These are phyloP conservation scores for Xylariales sp. DNA, from an alignment of 2,329 filamentous ascomycete species.

Conservation along the genomic window DNA sequence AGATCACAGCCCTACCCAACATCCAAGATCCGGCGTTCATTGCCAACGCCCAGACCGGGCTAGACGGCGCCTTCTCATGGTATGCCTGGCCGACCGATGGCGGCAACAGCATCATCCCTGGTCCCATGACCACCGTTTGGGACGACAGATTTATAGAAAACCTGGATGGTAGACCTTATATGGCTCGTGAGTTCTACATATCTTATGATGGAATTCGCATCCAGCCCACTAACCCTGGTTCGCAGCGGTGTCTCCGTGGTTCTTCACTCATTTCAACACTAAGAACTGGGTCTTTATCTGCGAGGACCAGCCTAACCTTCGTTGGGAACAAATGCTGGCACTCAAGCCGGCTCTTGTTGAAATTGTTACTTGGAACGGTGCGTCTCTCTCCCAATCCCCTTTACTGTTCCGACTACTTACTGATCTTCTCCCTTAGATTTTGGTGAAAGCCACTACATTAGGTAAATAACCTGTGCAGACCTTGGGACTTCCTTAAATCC, in stretches of 20 bases:
- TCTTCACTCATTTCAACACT: constrained; percentile 33
- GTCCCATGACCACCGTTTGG: constrained; percentile 32
- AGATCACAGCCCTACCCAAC: constrained; percentile 32
- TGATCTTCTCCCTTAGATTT: constrained; percentile 12
- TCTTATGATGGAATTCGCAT: no score
- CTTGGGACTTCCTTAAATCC: background rate
- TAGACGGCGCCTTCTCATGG: constrained; percentile 35
- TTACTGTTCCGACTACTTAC: no score
- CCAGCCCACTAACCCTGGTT: background rate
- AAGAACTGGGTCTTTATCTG: constrained; percentile 37
- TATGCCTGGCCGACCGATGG: constrained; percentile 35
- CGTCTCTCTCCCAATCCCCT: background rate
- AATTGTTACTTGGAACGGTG: constrained; percentile 35
- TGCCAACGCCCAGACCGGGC: constrained; percentile 31
- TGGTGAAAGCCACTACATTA: constrained; percentile 26
- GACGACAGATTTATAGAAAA: constrained; percentile 28
- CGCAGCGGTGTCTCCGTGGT: constrained; percentile 31
- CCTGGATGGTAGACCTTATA: constrained; percentile 29
- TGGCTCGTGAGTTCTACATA: constrained; percentile 28
- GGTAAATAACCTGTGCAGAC: constrained; percentile 3
- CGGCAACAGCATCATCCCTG: constrained; percentile 31
- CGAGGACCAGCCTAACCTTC: constrained; percentile 26
- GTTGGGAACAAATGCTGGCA: constrained; percentile 31
- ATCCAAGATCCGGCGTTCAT: constrained; percentile 32
- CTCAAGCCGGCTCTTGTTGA: constrained; percentile 30